Percentiles rank a stretch among this genome's conserved stretches.
Evolutionary conservation across 768 basidiomycete species (phyloP).

Genomic region (Mycena vulgaris): DNA sequence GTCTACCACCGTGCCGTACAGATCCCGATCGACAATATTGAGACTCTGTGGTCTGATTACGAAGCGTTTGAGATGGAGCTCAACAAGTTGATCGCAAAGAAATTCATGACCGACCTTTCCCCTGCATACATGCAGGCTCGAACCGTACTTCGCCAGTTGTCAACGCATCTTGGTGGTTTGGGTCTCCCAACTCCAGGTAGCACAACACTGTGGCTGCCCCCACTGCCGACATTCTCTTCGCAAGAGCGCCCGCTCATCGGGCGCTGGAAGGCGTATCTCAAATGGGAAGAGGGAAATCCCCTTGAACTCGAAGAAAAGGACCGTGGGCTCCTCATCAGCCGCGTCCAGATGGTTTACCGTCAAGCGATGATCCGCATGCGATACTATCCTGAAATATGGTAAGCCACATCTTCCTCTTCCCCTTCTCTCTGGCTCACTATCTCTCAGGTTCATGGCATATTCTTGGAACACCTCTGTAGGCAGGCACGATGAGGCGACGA

Average conservation of each 20-base stretch:
- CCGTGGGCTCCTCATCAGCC: constrained; percentile 70
- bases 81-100: constrained; percentile 96
- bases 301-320: constrained; percentile 93
- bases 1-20: constrained; percentile 95
- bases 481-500: constrained; percentile 85
- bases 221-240: constrained; percentile 79
- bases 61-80: constrained; percentile 92
- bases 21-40: constrained; percentile 94
- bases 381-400: constrained; percentile 97
- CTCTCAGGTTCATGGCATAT: constrained; percentile 91
- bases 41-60: constrained; percentile 93
- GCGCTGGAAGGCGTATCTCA: constrained; percentile 92
- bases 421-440: constrained; percentile 16
- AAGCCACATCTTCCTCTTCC: constrained; percentile 36
- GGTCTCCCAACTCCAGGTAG: constrained; percentile 58
- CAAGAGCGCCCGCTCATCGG: constrained; percentile 83
- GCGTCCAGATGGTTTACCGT: constrained; percentile 87
- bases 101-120: constrained; percentile 94
- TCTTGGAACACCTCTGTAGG: constrained; percentile 83
- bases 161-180: constrained; percentile 76
- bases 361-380: constrained; percentile 94
- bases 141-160: constrained; percentile 86
- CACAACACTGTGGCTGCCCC: constrained; percentile 74
- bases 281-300: constrained; percentile 96
- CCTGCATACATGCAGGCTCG: constrained; percentile 97